Conservation (phyloP, 108 stramenopile species). For the Nitzschia sp. region DNA sequence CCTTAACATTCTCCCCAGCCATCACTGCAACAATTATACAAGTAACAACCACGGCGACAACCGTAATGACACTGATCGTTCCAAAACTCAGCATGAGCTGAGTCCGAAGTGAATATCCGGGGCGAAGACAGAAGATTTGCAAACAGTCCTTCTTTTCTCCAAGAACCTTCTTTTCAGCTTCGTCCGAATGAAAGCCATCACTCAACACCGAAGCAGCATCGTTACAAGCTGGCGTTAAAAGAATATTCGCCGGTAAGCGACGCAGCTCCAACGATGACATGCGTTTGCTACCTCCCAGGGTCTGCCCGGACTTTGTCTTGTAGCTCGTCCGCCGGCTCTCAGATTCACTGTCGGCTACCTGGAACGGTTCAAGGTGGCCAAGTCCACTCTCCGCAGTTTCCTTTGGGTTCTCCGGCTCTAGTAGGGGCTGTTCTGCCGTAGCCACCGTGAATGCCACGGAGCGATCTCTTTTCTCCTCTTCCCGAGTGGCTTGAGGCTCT, state of each 20-base stretch:
- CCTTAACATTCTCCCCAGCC: slow-evolving; percentile 32
- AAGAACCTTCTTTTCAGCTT: slow-evolving; percentile 2
- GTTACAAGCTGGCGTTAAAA: slow-evolving; percentile 12
- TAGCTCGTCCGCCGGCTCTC: slow-evolving; percentile 2
- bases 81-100: slow-evolving; percentile 60
- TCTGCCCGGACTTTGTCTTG: background rate
- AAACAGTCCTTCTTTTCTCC: slow-evolving; percentile 5
- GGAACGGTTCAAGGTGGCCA: background rate
- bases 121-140: slow-evolving; percentile 30
- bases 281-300: background rate
- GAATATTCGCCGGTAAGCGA: slow-evolving; percentile 7
- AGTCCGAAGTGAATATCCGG: slow-evolving; percentile 35
- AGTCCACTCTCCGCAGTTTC: too few relatives aligned
- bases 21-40: slow-evolving; percentile 26
- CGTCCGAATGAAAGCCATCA: background rate
- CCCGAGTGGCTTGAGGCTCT: background rate
- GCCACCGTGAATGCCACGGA: background rate
- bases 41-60: slow-evolving; percentile 35
- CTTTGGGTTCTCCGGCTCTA: background rate
- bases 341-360: background rate
- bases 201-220: slow-evolving; percentile 13
- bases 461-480: background rate
- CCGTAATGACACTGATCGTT: slow-evolving; percentile 28
- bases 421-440: background rate
- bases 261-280: slow-evolving; percentile 29